phyloP scores from a whole-genome alignment of 345 rosid genomes.

The Durio zibethinus region DNA sequence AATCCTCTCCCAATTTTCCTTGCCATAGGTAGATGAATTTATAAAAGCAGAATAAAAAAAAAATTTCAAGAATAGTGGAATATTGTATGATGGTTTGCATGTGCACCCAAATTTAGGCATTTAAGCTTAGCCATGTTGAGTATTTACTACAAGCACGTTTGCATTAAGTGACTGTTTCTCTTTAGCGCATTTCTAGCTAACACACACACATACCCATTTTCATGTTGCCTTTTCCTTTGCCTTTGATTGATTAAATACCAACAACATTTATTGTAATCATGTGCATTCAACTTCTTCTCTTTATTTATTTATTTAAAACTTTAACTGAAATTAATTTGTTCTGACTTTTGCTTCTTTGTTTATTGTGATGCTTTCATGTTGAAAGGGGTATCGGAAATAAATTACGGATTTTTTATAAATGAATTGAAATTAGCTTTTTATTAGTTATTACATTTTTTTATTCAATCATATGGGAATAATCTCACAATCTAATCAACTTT shows the following conservation, averaged over 20 bases:
- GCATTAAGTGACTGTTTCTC: constrained; percentile 34
- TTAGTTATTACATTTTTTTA: too few relatives aligned
- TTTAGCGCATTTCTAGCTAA: constrained; percentile 38
- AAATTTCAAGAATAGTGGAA: background rate
- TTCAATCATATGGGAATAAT: too few relatives aligned
- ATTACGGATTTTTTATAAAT: background rate
- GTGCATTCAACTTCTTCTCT: constrained; percentile 12
- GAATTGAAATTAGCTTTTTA: background rate
- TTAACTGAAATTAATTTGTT: background rate
- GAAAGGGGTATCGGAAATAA: background rate
- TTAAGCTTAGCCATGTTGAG: constrained; percentile 37
- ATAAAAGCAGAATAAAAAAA: background rate
- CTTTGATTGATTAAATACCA: constrained; percentile 8
- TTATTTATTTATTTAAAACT: background rate
- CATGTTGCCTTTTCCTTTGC: constrained; percentile 13
- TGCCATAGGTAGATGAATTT: constrained; percentile 8
- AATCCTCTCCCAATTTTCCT: constrained; percentile 8
- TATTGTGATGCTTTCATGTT: background rate
- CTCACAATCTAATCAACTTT: too few relatives aligned
- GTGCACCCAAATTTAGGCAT: constrained; percentile 38
- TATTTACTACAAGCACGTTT: constrained; percentile 44
- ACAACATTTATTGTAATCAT: constrained; percentile 39
- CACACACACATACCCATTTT: constrained; percentile 24
- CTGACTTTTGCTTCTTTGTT: background rate
- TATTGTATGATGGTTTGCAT: constrained; percentile 21